Conservation (phyloP, 2,329 filamentous ascomycete genomes). For the Calonectria hongkongensis region DNA sequence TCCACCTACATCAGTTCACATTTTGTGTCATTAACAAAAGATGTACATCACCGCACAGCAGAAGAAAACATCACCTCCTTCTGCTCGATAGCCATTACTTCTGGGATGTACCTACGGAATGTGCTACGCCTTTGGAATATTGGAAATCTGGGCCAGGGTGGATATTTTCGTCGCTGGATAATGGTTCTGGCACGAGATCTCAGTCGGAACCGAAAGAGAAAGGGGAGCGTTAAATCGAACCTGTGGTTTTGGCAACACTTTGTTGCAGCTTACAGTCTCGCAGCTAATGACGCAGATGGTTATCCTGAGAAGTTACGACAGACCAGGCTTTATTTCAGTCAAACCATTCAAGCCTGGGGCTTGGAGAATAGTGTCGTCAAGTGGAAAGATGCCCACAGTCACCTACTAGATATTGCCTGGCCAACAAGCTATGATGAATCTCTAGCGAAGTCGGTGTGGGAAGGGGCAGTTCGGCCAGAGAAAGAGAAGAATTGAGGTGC, state of each 20-base stretch:
- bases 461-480: not conserved
- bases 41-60: not conserved
- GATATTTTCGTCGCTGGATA: slow-evolving; percentile 2
- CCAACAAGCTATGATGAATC: not conserved
- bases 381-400: slow-evolving; percentile 1
- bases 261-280: slow-evolving; percentile 12
- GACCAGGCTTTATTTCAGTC: not conserved
- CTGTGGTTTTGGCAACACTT: slow-evolving; percentile 19
- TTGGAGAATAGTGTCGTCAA: not conserved
- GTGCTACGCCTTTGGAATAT: not conserved
- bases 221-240: not conserved
- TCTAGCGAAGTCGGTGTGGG: not conserved
- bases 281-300: not conserved
- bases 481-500: not conserved
- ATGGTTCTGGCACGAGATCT: slow-evolving; percentile 11
- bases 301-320: not conserved
- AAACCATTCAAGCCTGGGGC: not conserved
- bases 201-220: not conserved
- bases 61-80: slow-evolving; percentile 4
- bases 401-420: slow-evolving; percentile 1
- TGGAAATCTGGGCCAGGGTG: not conserved
- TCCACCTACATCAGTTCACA: not conserved
- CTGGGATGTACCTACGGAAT: slow-evolving; percentile 4
- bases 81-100: slow-evolving; percentile 3
- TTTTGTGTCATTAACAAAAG: not conserved